These are phyloP conservation scores for Zelonia costaricensis DNA, from an alignment of 208 protist genomes.

Conservation along the genomic window DNA sequence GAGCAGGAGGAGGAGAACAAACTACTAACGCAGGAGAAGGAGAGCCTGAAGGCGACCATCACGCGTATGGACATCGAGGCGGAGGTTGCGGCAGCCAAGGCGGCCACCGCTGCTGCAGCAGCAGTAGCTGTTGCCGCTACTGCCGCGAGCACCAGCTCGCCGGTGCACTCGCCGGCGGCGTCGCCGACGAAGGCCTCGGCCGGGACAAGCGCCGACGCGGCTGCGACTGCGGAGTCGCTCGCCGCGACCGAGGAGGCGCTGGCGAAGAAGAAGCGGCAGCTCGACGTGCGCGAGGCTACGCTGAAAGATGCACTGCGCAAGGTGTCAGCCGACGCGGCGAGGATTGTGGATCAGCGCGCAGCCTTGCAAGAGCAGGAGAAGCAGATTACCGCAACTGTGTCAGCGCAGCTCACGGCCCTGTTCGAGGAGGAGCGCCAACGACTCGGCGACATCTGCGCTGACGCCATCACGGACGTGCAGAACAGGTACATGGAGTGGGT, in stretches of 20 bases:
- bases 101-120: slow-evolving; percentile 7
- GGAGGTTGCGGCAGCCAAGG: slow-evolving; percentile 32
- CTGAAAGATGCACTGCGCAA: slow-evolving; percentile 73
- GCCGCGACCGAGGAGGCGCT: slow-evolving; percentile 20
- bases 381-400: slow-evolving; percentile 11
- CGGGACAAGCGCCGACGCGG: neutral
- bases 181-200: slow-evolving; percentile 4
- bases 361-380: slow-evolving; percentile 50
- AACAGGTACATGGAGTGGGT: slow-evolving; percentile 20
- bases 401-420: slow-evolving; percentile 31
- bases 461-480: slow-evolving; percentile 25
- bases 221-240: neutral
- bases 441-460: slow-evolving; percentile 26
- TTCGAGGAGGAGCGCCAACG: slow-evolving; percentile 44
- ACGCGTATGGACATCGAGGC: slow-evolving; percentile 37
- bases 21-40: slow-evolving; percentile 34
- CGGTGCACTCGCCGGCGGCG: neutral
- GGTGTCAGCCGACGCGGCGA: slow-evolving; percentile 47
- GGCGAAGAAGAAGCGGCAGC: slow-evolving; percentile 42
- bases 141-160: neutral
- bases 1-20: slow-evolving; percentile 60
- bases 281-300: slow-evolving; percentile 58
- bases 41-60: slow-evolving; percentile 38
- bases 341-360: slow-evolving; percentile 41
- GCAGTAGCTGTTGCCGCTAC: neutral